phyloP scores from a whole-genome alignment of 768 basidiomycete species.

The Kwoniella bestiolae region DNA sequence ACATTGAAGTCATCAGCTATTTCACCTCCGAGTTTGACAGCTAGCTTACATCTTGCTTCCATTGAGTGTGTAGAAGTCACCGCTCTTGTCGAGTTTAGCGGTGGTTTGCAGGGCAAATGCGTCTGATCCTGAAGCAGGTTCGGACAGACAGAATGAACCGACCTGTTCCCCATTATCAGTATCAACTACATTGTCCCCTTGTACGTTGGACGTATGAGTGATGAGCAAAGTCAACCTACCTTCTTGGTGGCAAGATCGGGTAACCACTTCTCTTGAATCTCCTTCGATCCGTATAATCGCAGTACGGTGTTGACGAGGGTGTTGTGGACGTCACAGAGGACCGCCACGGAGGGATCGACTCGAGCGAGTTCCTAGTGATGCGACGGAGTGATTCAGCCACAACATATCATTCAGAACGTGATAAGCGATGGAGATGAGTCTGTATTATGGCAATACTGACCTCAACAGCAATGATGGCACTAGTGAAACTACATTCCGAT shows the following conservation, averaged over 20 bases:
- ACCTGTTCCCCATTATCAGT: constrained; percentile 63
- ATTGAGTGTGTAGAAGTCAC: constrained; percentile 81
- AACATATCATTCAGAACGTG: too few species aligned
- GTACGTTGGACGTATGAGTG: not conserved
- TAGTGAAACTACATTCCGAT: constrained; percentile 86
- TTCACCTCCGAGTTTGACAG: not conserved
- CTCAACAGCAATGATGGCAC: constrained; percentile 94
- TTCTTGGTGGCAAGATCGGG: constrained; percentile 78
- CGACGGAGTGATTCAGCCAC: too few species aligned
- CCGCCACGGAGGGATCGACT: constrained; percentile 93
- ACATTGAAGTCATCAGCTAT: not conserved
- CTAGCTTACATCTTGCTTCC: constrained; percentile 84
- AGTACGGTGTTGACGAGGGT: constrained; percentile 96
- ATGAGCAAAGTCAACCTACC: constrained; percentile 60
- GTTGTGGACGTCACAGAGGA: constrained; percentile 97
- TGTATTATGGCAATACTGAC: not conserved
- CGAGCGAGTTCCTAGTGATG: constrained; percentile 96
- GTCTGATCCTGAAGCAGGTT: constrained; percentile 90
- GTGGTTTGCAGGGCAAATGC: constrained; percentile 95
- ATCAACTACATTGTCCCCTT: not conserved
- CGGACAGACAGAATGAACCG: constrained; percentile 93
- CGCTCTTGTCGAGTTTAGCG: constrained; percentile 74
- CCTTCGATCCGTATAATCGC: constrained; percentile 79
- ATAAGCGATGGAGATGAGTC: not conserved
- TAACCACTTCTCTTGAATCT: constrained; percentile 85